Evolutionary conservation across 2,329 filamentous ascomycete genomes (phyloP).

Genomic region (Lachnellula occidentalis): DNA sequence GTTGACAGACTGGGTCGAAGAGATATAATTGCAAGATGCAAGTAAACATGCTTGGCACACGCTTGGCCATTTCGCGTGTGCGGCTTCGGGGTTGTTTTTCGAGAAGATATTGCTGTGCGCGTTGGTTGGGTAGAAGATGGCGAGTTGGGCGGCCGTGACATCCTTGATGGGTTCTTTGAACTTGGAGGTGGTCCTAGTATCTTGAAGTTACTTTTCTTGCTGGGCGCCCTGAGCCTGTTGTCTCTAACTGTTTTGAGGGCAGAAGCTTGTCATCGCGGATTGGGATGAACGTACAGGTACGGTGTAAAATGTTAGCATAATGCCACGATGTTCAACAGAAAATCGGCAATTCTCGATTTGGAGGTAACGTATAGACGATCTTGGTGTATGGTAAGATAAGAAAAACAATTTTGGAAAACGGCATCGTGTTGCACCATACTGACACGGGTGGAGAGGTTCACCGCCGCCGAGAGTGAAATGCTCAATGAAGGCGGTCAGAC

Average conservation of each 20-base stretch:
- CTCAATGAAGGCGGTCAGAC: no score
- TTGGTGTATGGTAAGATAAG: no score
- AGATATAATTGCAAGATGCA: no score
- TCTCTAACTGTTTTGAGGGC: slow-evolving; percentile 29
- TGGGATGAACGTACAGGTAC: slow-evolving; percentile 24
- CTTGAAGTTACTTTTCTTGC: slow-evolving; percentile 31
- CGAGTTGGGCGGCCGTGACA: slow-evolving; percentile 64
- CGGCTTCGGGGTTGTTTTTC: slow-evolving; percentile 69
- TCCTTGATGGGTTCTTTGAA: slow-evolving; percentile 63
- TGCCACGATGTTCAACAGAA: no score
- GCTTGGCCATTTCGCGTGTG: slow-evolving; percentile 42
- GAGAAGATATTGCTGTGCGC: slow-evolving; percentile 78
- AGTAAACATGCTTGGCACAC: no score
- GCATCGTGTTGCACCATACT: no score
- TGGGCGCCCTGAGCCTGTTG: slow-evolving; percentile 30
- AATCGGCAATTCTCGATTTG: no score
- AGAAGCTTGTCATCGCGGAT: slow-evolving; percentile 3
- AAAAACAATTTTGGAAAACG: no score
- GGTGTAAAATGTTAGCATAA: neutral
- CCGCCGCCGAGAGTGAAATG: no score
- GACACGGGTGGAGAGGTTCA: no score
- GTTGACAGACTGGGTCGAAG: no score
- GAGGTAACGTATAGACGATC: no score
- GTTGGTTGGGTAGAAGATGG: slow-evolving; percentile 76
- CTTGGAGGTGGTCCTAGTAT: slow-evolving; percentile 47